These are phyloP conservation scores for Starmerella asiatica DNA, from an alignment of 805 yeast genomes.

Conservation along the genomic window DNA sequence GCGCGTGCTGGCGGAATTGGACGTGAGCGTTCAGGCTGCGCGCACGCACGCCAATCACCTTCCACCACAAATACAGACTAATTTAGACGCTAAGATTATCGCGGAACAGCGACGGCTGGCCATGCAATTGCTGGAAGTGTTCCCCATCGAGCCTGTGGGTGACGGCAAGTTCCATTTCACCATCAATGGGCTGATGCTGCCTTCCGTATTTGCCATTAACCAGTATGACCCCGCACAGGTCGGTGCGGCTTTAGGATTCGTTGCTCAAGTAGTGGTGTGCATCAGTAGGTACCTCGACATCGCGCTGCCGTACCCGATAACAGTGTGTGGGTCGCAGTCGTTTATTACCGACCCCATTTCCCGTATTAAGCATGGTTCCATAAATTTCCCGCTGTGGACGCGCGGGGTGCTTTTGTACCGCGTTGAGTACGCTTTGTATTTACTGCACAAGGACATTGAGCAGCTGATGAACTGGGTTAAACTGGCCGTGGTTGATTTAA, in stretches of 20 bases:
- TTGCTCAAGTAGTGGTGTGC: constrained; percentile 32
- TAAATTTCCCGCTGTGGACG: constrained; percentile 39
- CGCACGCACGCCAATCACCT: neutral
- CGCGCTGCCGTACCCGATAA: constrained; percentile 38
- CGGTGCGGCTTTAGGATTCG: constrained; percentile 39
- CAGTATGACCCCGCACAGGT: constrained; percentile 30
- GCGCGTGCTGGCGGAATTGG: neutral
- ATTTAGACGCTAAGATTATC: constrained; percentile 1
- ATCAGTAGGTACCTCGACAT: constrained; percentile 33
- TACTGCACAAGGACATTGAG: constrained; percentile 37
- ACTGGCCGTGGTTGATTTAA: constrained; percentile 26
- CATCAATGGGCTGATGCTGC: constrained; percentile 27
- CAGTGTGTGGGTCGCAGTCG: constrained; percentile 36
- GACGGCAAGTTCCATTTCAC: constrained; percentile 23
- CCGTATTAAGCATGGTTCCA: constrained; percentile 27
- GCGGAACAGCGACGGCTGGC: constrained; percentile 24
- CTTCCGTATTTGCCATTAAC: constrained; percentile 22
- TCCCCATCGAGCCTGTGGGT: constrained; percentile 25
- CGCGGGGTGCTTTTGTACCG: constrained; percentile 33
- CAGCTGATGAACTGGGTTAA: constrained; percentile 29
- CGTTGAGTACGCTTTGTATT: constrained; percentile 38
- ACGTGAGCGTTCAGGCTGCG: neutral
- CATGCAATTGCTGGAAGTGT: constrained; percentile 20
- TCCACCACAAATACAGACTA: neutral
- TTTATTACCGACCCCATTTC: constrained; percentile 39